Base-by-base conservation (phyloP, 176 grass and related monocot genomes). In the Zea mays region DNA sequence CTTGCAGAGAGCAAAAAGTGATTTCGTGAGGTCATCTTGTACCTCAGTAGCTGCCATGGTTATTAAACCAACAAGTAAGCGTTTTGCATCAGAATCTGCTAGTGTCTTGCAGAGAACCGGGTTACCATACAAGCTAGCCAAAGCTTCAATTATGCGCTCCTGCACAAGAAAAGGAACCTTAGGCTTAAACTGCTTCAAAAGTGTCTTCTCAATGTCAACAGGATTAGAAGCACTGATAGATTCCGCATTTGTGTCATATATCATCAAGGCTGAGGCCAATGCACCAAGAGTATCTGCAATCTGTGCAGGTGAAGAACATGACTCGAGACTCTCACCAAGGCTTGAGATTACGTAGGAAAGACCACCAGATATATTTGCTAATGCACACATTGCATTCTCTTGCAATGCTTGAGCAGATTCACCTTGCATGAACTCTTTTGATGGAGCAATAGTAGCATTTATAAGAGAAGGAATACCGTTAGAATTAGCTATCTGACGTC, bases 371-470 rank as follows among this genome's bases (percentile, higher is more conserved):
- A 99, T 96, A 91, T 96, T 99, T 83, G 96, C 96, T 49, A 99
- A 83, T 79, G 96, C 96, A 83, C 96, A 92, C 96, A 99, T 99
- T 3, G 96, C 96, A 90, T 99, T 99, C 82, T 96, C 96, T 80
- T 99, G 96, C 83, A 99, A 83, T 50, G 92, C 92, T 75, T 99
- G 92, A 71, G 96, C 96, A 86, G 92, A 96, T 90, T 99, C 96
- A 20, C 96, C 96, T 79, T 99, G 96, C 96, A 99, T 99, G 77
- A 96, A 99, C 89, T 99, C 96, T 75, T 99, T 99, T 36, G 96
- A 99, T 71, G 96, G 96, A 84, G 96, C 96, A 81, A 99, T 99
- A 67, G 96, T 99, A 63, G 96, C 96, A 90, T 99, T 99, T 81
- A 99, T 99, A 57, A 99, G 84, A 87, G 92, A 78, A 79, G 96